A percentile compares a stretch with the other conserved stretches of the same genome.
These are phyloP conservation scores for Fraxinus xanthoxyloides DNA, from an alignment of 305 asterid genomes.

Conservation along the genomic window DNA sequence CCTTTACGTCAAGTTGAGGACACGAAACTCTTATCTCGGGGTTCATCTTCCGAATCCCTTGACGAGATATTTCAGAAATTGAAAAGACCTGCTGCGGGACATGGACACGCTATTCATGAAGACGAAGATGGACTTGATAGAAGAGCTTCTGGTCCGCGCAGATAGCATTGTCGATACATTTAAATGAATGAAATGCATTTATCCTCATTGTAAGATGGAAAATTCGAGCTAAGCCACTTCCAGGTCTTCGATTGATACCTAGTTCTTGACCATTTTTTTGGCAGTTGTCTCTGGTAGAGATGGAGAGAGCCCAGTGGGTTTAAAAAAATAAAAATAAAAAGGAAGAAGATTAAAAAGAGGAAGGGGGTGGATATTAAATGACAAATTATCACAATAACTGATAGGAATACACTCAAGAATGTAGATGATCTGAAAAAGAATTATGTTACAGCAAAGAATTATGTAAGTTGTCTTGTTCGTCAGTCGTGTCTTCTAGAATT, in stretches of 20 bases:
- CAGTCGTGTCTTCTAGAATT: neutral
- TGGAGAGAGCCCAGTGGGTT: neutral
- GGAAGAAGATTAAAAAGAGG: too few species aligned
- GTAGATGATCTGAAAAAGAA: neutral
- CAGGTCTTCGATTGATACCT: constrained; percentile 5
- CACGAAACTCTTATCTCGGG: constrained; percentile 36
- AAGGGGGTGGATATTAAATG: neutral
- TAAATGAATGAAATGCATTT: neutral
- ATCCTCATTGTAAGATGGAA: constrained; percentile 25
- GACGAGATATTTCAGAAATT: constrained; percentile 85
- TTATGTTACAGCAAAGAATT: neutral
- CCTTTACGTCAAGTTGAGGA: constrained; percentile 69
- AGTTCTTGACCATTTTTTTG: constrained; percentile 22
- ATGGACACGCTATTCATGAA: constrained; percentile 23
- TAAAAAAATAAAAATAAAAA: too few species aligned
- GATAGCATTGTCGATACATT: constrained; percentile 23
- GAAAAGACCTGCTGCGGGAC: constrained; percentile 55
- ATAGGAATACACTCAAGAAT: constrained; percentile 4
- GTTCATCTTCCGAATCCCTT: constrained; percentile 74
- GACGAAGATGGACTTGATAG: constrained; percentile 44
- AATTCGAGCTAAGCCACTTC: constrained; percentile 24
- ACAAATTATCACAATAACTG: neutral
- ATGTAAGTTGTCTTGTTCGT: neutral
- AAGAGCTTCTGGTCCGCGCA: constrained; percentile 27
- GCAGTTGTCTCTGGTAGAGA: constrained; percentile 14